These are phyloP conservation scores for Petasospora rhodanensis DNA, from an alignment of 1,139 yeast genomes.

Conservation along the genomic window DNA sequence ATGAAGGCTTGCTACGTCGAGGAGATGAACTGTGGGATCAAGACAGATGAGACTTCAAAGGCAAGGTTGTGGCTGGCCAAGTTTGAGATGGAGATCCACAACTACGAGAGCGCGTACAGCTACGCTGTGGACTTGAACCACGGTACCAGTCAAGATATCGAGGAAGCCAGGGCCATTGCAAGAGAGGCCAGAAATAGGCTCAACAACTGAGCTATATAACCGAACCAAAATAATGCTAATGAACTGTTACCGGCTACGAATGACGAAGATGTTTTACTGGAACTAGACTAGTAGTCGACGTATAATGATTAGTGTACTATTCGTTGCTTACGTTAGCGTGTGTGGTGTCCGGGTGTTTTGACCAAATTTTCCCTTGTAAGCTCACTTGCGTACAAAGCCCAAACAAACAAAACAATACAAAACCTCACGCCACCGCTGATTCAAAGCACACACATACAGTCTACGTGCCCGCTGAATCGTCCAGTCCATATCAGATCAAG, in stretches of 20 bases:
- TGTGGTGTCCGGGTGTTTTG: slow-evolving; percentile 4
- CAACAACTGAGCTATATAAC: slow-evolving; percentile 8
- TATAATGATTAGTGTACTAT: too few relatives aligned
- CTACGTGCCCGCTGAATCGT: too few relatives aligned
- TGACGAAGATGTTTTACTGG: too few relatives aligned
- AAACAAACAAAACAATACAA: not conserved
- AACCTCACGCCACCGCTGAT: too few relatives aligned
- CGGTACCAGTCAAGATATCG: slow-evolving; percentile 80
- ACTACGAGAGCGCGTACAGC: slow-evolving; percentile 66
- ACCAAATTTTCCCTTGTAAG: slow-evolving; percentile 2
- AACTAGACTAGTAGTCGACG: too few relatives aligned
- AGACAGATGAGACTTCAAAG: slow-evolving; percentile 71
- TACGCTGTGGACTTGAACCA: slow-evolving; percentile 72
- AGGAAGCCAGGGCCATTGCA: slow-evolving; percentile 82
- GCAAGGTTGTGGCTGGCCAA: slow-evolving; percentile 88
- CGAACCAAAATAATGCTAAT: too few relatives aligned
- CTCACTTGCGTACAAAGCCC: too few relatives aligned
- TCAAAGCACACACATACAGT: not conserved
- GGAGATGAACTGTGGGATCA: slow-evolving; percentile 57
- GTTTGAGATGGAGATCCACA: slow-evolving; percentile 50
- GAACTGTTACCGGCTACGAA: too few relatives aligned
- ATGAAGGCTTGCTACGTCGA: slow-evolving; percentile 73
- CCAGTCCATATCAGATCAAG: too few relatives aligned
- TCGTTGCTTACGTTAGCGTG: too few relatives aligned
- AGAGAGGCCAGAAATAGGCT: slow-evolving; percentile 41